phyloP scores from a whole-genome alignment of 257 asterid genomes.

The Verbascum thapsus region DNA sequence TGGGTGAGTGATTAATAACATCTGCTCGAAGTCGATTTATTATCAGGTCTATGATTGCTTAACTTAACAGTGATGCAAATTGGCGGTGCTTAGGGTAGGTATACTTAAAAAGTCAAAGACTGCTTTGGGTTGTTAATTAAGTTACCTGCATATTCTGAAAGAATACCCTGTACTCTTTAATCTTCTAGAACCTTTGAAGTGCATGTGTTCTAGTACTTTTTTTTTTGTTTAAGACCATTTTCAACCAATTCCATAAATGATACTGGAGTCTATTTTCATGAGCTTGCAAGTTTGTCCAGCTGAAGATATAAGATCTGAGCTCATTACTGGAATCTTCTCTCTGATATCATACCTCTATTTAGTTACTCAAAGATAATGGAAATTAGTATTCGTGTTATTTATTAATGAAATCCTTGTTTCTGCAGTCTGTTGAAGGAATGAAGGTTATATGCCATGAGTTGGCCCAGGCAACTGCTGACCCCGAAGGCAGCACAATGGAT shows the following conservation, averaged over 20 bases:
- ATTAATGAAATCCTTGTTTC: slow-evolving; percentile 24
- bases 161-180: background rate
- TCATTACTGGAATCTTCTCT: background rate
- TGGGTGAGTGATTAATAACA: background rate
- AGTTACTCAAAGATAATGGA: background rate
- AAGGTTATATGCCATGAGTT: slow-evolving; percentile 95
- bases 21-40: background rate
- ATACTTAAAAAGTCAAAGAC: background rate
- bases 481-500: slow-evolving; percentile 82
- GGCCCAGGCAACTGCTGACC: slow-evolving; percentile 84
- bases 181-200: background rate
- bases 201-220: background rate
- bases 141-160: background rate
- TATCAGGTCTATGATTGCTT: background rate
- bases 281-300: background rate
- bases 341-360: slow-evolving; percentile 22
- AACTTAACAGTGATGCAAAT: slow-evolving; percentile 1
- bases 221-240: background rate
- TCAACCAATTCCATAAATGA: slow-evolving; percentile 7
- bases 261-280: background rate
- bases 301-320: slow-evolving; percentile 4
- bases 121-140: background rate
- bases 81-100: background rate
- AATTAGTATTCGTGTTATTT: slow-evolving; percentile 3
- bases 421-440: slow-evolving; percentile 99